Percentiles rank a stretch among this genome's conserved stretches.
Evolutionary conservation across 2,329 filamentous ascomycete genomes (phyloP).

Genomic region (Ilyonectria robusta): DNA sequence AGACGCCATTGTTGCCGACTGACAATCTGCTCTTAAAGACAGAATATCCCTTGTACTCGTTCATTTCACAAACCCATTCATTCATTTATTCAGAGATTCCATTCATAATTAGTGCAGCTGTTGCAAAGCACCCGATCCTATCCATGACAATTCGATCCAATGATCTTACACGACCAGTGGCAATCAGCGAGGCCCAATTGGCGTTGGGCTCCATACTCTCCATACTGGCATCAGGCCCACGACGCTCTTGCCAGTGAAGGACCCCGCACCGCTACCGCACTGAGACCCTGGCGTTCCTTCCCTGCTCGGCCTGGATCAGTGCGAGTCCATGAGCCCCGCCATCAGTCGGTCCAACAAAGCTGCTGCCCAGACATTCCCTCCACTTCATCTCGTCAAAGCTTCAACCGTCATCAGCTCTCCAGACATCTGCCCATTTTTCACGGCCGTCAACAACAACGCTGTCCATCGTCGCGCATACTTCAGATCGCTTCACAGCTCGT

Average conservation of each 20-base stretch:
- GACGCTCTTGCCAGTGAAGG: conserved; percentile 14
- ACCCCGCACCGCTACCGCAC: conserved; percentile 26
- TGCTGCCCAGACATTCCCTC: conserved; percentile 21
- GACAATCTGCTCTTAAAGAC: not conserved
- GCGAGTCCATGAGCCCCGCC: conserved; percentile 7
- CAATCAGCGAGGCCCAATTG: conserved; percentile 30
- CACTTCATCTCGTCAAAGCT: conserved; percentile 28
- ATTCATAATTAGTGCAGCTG: not conserved
- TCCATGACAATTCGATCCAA: conserved; percentile 35
- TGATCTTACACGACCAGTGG: conserved; percentile 46
- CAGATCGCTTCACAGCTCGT: not conserved
- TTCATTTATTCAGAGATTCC: not conserved
- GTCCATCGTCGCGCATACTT: not conserved
- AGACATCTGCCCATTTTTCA: conserved; percentile 21
- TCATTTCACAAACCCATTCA: not conserved
- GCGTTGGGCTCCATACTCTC: conserved; percentile 7
- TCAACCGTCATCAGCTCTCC: conserved; percentile 6
- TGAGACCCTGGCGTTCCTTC: not conserved
- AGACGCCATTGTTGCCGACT: not conserved
- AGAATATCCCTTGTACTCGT: not conserved
- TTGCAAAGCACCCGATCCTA: conserved; percentile 12
- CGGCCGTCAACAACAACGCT: not conserved
- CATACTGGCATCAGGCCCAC: not conserved
- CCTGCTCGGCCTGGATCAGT: not conserved
- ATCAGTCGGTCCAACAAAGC: conserved; percentile 2